Evolutionary conservation across 208 protist genomes (phyloP), one percentile per base, ranked within the genome.

Genomic region (Trypanosoma platydactyli): DNA sequence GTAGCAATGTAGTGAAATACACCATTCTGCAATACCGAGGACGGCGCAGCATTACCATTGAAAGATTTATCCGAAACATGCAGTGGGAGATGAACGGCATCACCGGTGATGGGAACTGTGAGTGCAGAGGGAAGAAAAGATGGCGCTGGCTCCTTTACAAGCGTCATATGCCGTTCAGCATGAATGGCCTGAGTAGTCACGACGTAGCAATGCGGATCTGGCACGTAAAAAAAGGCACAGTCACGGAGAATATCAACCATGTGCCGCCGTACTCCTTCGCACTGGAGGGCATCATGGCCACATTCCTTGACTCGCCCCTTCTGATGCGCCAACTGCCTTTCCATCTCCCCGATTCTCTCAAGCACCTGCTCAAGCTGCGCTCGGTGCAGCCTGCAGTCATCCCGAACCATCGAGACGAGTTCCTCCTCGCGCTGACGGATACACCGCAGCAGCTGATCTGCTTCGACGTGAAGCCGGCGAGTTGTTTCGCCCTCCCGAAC

Each of bases 1-100:
- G 68, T 73, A 0, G 48, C 68, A 35, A 73, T 56, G 24, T 68
- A 73, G 52, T 73, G 51, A 24, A 73, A 51, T 20, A 68, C 50
- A 30, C 68, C 68, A 44, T 38, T 15, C 18, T 29, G 68, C 46
- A 73, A 27, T 24, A 40, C n/a, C 44, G 52, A 38, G 51, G 42
- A 51, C 16, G 58, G 15, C 18, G 20, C 46, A 20, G 48, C 13
- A 12, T 53, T 53, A 41, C 9, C 33, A n/a, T 33, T 6, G 18
- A 27, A 40, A 33, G 24, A 44, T 46, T 0, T 29, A 22, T 13
- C 25, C 29, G 7, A 5, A n/a, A 4, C 25, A 11, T 35, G 22
- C 6, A 48, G 25, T 24, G 52, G 65, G 5, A 64, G 25, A 18
- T 71, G 45, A 40, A 71, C 38, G 35, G 24, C 11, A 20, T 22